Percentiles rank a stretch among this genome's conserved stretches.
These are phyloP conservation scores for Leccinum rimulosum DNA, from an alignment of 768 basidiomycete species.

Conservation along the genomic window DNA sequence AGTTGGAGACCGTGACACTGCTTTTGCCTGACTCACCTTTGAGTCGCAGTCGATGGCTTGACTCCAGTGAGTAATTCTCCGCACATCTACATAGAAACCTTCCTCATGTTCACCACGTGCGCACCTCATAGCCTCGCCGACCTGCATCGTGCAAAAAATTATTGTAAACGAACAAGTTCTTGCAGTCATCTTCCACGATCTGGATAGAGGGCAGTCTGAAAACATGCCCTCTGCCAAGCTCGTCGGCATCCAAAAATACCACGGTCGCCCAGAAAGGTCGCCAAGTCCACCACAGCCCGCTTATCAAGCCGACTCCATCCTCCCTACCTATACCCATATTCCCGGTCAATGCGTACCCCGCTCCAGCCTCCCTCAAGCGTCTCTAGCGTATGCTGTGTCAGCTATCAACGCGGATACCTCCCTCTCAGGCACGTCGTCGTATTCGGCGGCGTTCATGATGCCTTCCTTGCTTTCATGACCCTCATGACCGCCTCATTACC, in stretches of 20 bases:
- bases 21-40: slow-evolving; percentile 67
- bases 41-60: slow-evolving; percentile 67
- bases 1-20: slow-evolving; percentile 49
- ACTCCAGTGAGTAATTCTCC: slow-evolving; percentile 49
- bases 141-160: slow-evolving; percentile 69
- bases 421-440: slow-evolving; percentile 23
- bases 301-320: slow-evolving; percentile 29
- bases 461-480: slow-evolving; percentile 34
- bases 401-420: slow-evolving; percentile 33
- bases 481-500: slow-evolving; percentile 23
- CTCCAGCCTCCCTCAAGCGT: slow-evolving; percentile 34
- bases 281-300: slow-evolving; percentile 26
- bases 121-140: slow-evolving; percentile 42
- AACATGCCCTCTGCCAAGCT: slow-evolving; percentile 61
- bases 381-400: slow-evolving; percentile 43
- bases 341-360: slow-evolving; percentile 37
- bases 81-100: slow-evolving; percentile 5
- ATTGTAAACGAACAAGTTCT: slow-evolving; percentile 61
- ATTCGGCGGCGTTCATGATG: slow-evolving; percentile 31
- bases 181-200: slow-evolving; percentile 63
- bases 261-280: slow-evolving; percentile 28
- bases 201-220: slow-evolving; percentile 54
- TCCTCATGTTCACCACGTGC: slow-evolving; percentile 33
- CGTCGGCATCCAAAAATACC: slow-evolving; percentile 46
- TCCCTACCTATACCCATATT: slow-evolving; percentile 32